These are phyloP conservation scores for Fusarium brevicatenulatum DNA, from an alignment of 2,329 filamentous ascomycete genomes.

Conservation along the genomic window DNA sequence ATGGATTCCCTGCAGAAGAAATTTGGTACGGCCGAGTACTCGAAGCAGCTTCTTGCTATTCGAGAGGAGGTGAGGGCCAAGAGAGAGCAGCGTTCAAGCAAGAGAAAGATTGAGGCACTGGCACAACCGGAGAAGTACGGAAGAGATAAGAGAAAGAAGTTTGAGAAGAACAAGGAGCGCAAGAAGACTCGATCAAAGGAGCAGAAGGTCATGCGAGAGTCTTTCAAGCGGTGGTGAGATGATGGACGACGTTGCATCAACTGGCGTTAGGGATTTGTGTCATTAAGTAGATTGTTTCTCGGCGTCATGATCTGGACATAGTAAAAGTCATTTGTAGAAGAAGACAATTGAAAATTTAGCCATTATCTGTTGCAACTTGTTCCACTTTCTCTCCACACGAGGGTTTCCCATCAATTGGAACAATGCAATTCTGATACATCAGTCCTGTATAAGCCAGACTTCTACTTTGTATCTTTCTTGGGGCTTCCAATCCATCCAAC, in stretches of 20 bases:
- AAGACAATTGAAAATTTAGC: conserved; percentile 6
- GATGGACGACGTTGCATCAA: conserved; percentile 32
- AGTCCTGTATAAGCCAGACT: not conserved
- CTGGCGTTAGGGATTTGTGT: conserved; percentile 43
- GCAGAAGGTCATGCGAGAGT: conserved; percentile 76
- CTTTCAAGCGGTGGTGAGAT: conserved; percentile 65
- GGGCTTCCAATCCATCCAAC: not conserved
- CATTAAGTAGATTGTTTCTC: conserved; percentile 22
- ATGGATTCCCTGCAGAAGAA: conserved; percentile 87
- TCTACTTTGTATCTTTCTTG: not conserved
- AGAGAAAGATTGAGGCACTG: conserved; percentile 90
- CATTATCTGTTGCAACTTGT: not conserved
- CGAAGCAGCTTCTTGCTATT: conserved; percentile 77
- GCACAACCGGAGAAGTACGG: conserved; percentile 82
- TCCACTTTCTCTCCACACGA: not conserved
- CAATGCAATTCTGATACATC: not conserved
- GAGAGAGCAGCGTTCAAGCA: conserved; percentile 78
- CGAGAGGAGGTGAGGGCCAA: conserved; percentile 77
- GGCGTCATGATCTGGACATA: conserved; percentile 32
- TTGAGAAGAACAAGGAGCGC: conserved; percentile 84
- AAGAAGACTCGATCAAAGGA: conserved; percentile 81
- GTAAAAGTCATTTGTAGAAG: conserved; percentile 21
- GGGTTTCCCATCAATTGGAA: not conserved
- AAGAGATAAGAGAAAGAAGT: conserved; percentile 82
- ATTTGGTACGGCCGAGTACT: conserved; percentile 82